Conservation (phyloP, 2,329 filamentous ascomycete species). For the Alternaria triticina region DNA sequence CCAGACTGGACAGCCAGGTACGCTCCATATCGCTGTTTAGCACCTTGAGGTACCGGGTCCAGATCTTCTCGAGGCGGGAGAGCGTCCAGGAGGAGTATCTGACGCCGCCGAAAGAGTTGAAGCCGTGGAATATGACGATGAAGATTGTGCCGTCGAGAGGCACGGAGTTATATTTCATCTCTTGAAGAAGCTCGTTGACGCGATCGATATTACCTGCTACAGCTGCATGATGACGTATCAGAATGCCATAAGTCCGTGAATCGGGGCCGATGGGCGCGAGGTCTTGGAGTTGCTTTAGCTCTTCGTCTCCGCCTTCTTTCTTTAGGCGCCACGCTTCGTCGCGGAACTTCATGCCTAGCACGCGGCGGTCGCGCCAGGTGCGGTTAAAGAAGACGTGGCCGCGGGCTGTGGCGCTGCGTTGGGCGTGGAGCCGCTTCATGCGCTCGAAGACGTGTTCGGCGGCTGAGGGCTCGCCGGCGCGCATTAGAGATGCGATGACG, state of each 20-base stretch:
- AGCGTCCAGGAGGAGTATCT: conserved; percentile 74
- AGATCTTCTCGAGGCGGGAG: conserved; percentile 63
- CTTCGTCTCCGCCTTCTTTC: conserved; percentile 55
- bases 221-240: conserved; percentile 76
- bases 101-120: conserved; percentile 72
- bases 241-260: conserved; percentile 77
- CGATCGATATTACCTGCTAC: conserved; percentile 73
- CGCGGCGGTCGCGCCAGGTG: conserved; percentile 51
- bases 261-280: conserved; percentile 73
- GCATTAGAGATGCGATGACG: conserved; percentile 79
- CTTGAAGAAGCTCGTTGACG: conserved; percentile 73
- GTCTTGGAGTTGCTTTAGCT: conserved; percentile 68
- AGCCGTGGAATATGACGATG: conserved; percentile 81
- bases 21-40: conserved; percentile 25
- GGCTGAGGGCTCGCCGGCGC: conserved; percentile 74
- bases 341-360: conserved; percentile 57
- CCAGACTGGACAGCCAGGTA: conserved; percentile 37
- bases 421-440: conserved; percentile 73
- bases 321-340: conserved; percentile 52
- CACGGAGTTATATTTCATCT: conserved; percentile 75
- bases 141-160: conserved; percentile 79
- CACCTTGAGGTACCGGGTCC: conserved; percentile 35
- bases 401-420: conserved; percentile 35
- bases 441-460: conserved; percentile 82
- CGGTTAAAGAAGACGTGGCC: conserved; percentile 39